Percentiles rank a stretch among this genome's conserved stretches.
Evolutionary conservation across 148 eudicot species (phyloP).

Genomic region (Linanthus parryae): DNA sequence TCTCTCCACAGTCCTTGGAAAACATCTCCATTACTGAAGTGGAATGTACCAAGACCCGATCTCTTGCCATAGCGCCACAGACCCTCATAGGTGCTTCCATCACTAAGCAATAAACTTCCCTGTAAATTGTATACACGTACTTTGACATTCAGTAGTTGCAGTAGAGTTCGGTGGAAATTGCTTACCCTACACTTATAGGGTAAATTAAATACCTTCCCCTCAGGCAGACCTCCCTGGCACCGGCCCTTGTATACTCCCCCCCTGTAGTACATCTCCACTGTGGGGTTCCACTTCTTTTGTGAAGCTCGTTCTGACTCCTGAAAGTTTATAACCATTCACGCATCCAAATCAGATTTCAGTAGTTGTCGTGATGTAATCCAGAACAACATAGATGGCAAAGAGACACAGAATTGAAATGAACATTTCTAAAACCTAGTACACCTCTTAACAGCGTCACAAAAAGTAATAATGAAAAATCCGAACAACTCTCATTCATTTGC

Average conservation of each 20-base stretch:
- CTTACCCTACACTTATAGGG: too few species aligned
- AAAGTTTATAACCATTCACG: neutral
- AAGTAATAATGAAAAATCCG: too few species aligned
- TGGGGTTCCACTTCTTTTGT: conserved; percentile 63
- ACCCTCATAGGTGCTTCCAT: conserved; percentile 91
- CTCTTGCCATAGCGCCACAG: conserved; percentile 91
- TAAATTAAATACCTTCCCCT: conserved; percentile 67
- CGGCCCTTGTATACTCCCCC: conserved; percentile 86
- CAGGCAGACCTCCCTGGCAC: conserved; percentile 93
- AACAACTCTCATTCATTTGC: too few species aligned
- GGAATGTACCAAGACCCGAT: conserved; percentile 83
- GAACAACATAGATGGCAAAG: too few species aligned
- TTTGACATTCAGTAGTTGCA: too few species aligned
- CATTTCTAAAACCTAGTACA: too few species aligned
- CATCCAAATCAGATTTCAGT: conserved; percentile 3
- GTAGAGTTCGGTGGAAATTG: too few species aligned
- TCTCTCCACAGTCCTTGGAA: conserved; percentile 98
- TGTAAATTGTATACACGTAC: conserved; percentile 25
- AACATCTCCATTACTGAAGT: conserved; percentile 83
- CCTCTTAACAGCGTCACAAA: too few species aligned
- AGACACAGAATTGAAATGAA: too few species aligned
- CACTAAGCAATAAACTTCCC: conserved; percentile 61
- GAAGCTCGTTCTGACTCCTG: conserved; percentile 90
- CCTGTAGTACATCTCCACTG: conserved; percentile 71
- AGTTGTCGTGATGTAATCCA: too few species aligned